A percentile compares a stretch with the other conserved stretches of the same genome.
Conservation (phyloP, 1,284 basidiomycete genomes). For the Takashimella tepidaria region DNA sequence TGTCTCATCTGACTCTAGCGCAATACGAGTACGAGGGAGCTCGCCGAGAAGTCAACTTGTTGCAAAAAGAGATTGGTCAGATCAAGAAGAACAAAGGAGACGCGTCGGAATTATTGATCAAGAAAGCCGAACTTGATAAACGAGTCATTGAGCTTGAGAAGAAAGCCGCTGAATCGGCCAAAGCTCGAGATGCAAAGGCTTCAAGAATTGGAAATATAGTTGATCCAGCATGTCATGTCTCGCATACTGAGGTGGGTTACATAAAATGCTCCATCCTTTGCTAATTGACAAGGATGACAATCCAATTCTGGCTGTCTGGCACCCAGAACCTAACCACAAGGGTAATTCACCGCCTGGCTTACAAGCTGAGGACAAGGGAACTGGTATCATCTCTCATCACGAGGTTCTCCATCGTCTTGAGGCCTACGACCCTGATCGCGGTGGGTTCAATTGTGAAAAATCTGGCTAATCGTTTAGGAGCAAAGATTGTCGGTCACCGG, state of each 20-base stretch:
- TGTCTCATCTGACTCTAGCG: slow-evolving; percentile 51
- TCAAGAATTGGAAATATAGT: slow-evolving; percentile 88
- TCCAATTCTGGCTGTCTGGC: slow-evolving; percentile 71
- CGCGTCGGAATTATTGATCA: slow-evolving; percentile 77
- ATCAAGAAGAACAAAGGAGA: slow-evolving; percentile 95
- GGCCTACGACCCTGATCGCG: slow-evolving; percentile 93
- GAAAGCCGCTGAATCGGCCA: slow-evolving; percentile 64
- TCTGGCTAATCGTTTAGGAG: slow-evolving; percentile 52
- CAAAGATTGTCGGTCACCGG: slow-evolving; percentile 90
- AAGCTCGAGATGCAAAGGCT: slow-evolving; percentile 71
- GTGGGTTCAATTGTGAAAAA: slow-evolving; percentile 46
- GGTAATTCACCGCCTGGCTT: slow-evolving; percentile 45
- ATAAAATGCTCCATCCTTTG: background rate
- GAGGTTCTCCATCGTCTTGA: slow-evolving; percentile 91
- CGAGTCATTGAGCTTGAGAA: slow-evolving; percentile 61
- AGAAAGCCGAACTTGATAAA: slow-evolving; percentile 73
- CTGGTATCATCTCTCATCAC: slow-evolving; percentile 87
- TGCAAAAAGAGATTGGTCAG: slow-evolving; percentile 88
- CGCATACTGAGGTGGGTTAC: slow-evolving; percentile 71
- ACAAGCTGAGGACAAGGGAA: slow-evolving; percentile 56
- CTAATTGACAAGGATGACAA: slow-evolving; percentile 73
- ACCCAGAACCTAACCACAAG: slow-evolving; percentile 68
- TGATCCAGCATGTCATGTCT: slow-evolving; percentile 77
- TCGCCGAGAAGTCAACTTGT: slow-evolving; percentile 76
- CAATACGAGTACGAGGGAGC: slow-evolving; percentile 75